Base-by-base conservation (phyloP, 495 filamentous ascomycete genomes). In the Penicillium crystallinum region DNA sequence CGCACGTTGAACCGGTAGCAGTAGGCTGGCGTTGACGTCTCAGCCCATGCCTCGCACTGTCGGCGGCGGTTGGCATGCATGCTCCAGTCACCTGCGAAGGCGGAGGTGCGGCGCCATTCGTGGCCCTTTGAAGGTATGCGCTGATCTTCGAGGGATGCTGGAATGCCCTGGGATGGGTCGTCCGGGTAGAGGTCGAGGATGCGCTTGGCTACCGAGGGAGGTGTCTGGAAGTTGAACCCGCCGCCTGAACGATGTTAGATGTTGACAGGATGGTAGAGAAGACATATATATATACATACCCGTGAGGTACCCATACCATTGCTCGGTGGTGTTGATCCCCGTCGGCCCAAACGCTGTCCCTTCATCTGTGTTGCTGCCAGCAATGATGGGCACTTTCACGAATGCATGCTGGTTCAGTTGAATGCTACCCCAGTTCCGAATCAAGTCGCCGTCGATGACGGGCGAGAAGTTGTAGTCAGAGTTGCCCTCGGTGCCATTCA, bases 1-100 rank as follows among this genome's bases (percentile, higher is more conserved):
- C 69, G 68, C 30, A 76, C 73, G 58, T 85, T 80, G 66, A 84
- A 86, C 8, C 80, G 79, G 65, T 82, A 86, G 64, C 79, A 79
- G 69, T 81, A 86, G 7, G 82, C 81, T 10, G 71, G 59, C 1
- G 77, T 62, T 0, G 61, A 66, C 14, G 59, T 57, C 7, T 63
- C 65, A 11, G 76, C 59, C 76, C 80, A 85, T 0, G 73, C 62
- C 53, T 81, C 65, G 52, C 78, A 81, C 25, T 78, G 77, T 27
- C 72, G 69, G 9, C 83, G 75, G 3, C 81, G 76, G 23, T 76
- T 74, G 1, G 78, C 79, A 37, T 80, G 78, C 72, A 86, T 81
- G 36, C 64, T 60, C 19, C 71, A 57, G 62, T 85, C 82, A 5
- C 80, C 81, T 7, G 70, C 68, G 46, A 78, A 79, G 6, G 80